Conservation (phyloP, 2,329 filamentous ascomycete species). For the Colletotrichum agaves region DNA sequence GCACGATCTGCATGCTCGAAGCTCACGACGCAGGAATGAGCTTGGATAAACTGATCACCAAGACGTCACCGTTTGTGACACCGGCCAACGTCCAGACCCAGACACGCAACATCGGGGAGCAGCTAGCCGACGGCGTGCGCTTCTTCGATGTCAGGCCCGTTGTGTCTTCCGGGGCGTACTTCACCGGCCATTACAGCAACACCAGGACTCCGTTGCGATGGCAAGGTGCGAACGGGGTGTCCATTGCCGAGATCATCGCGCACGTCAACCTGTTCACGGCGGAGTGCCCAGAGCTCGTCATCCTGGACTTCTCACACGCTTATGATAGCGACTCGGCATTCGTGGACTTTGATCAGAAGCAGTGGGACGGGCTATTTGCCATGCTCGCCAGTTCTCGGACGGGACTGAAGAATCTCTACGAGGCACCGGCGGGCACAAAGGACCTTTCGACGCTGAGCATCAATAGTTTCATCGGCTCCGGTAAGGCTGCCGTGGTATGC, state of each 20-base stretch:
- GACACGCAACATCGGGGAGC: neutral
- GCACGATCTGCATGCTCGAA: neutral
- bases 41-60: neutral
- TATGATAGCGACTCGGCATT: neutral
- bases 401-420: neutral
- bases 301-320: neutral
- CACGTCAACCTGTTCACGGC: neutral
- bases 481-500: neutral
- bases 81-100: constrained; percentile 5
- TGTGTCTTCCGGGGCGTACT: neutral
- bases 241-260: neutral
- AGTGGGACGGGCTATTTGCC: neutral
- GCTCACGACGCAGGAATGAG: constrained; percentile 4
- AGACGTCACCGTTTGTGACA: neutral
- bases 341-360: neutral
- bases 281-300: neutral
- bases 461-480: neutral
- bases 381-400: neutral
- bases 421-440: neutral
- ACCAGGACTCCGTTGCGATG: neutral
- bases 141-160: constrained; percentile 4
- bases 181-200: constrained; percentile 1
- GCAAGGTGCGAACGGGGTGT: constrained; percentile 9
- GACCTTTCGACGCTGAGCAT: neutral
- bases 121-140: neutral